These are phyloP conservation scores for Triticum dicoccoides DNA, from an alignment of 176 grass and related monocot species.

Conservation along the genomic window DNA sequence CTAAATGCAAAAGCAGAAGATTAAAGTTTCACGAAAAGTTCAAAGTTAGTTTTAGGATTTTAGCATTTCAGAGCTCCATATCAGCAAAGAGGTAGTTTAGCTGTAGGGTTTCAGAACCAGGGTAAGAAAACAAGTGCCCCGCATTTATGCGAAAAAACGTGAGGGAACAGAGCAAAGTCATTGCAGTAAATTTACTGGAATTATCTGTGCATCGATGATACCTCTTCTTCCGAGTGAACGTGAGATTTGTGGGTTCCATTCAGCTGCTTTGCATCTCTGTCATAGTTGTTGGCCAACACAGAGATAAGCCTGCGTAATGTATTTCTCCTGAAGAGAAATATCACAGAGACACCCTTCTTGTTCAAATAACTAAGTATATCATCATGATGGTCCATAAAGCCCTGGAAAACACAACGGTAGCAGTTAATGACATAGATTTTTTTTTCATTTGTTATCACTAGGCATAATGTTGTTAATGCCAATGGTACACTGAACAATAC, in stretches of 20 bases:
- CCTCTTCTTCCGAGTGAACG: slow-evolving; percentile 90
- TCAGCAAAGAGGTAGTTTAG: neutral
- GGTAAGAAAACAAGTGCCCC: neutral
- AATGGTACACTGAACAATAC: neutral
- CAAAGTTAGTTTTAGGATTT: neutral
- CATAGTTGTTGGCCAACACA: slow-evolving; percentile 85
- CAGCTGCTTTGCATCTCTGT: slow-evolving; percentile 83
- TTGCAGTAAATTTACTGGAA: neutral
- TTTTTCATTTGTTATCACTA: neutral
- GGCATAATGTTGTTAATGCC: neutral
- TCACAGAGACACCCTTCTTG: slow-evolving; percentile 75
- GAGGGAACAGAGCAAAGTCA: neutral
- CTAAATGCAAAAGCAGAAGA: neutral
- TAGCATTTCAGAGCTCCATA: neutral
- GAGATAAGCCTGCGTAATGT: slow-evolving; percentile 79
- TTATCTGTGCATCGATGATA: slow-evolving; percentile 19
- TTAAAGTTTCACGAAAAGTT: neutral
- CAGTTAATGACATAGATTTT: slow-evolving; percentile 5
- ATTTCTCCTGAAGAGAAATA: slow-evolving; percentile 94
- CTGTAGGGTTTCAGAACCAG: neutral
- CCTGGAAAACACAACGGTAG: slow-evolving; percentile 49
- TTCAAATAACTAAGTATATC: slow-evolving; percentile 82
- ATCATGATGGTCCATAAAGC: slow-evolving; percentile 58
- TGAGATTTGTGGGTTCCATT: slow-evolving; percentile 99
- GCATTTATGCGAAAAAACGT: neutral